phyloP scores from a whole-genome alignment of 192 early-diverging fungal species.

The Kickxella alabastrina region DNA sequence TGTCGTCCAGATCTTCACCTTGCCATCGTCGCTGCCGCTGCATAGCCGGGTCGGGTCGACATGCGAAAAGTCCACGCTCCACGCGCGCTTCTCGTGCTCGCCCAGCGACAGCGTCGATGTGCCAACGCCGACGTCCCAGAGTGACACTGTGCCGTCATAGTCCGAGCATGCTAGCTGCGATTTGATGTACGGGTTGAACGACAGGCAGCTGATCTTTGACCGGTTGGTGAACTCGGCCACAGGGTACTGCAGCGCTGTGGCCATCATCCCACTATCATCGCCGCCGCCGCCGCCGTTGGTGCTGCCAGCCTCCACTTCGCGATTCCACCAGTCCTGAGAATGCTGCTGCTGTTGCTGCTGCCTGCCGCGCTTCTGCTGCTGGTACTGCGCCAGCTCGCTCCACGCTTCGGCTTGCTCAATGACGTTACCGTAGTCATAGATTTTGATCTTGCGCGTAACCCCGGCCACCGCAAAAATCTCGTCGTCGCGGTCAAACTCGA shows the following conservation, averaged over 20 bases:
- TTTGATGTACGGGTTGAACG: constrained; percentile 88
- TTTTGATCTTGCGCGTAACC: constrained; percentile 87
- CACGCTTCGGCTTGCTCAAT: constrained; percentile 46
- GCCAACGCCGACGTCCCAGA: constrained; percentile 84
- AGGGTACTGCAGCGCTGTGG: constrained; percentile 69
- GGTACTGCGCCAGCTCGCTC: constrained; percentile 25
- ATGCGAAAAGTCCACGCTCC: constrained; percentile 84
- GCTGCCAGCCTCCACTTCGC: constrained; percentile 13
- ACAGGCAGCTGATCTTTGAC: constrained; percentile 91
- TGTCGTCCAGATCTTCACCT: constrained; percentile 89
- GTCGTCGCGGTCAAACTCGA: constrained; percentile 93
- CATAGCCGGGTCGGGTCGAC: constrained; percentile 75
- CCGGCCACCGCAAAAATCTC: constrained; percentile 93
- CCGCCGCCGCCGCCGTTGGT: constrained; percentile 7
- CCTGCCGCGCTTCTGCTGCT: constrained; percentile 7
- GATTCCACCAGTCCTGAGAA: constrained; percentile 49
- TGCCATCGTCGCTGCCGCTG: constrained; percentile 89
- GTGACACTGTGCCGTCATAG: constrained; percentile 83
- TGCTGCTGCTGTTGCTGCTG: constrained; percentile 10
- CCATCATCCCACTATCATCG: constrained; percentile 9
- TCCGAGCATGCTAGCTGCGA: constrained; percentile 83
- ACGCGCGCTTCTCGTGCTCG: constrained; percentile 90
- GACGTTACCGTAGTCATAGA: constrained; percentile 75
- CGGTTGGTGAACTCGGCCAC: constrained; percentile 70
- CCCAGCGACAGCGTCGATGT: constrained; percentile 60